These are phyloP conservation scores for Thelonectria blattea DNA, from an alignment of 2,329 filamentous ascomycete species.

Conservation along the genomic window DNA sequence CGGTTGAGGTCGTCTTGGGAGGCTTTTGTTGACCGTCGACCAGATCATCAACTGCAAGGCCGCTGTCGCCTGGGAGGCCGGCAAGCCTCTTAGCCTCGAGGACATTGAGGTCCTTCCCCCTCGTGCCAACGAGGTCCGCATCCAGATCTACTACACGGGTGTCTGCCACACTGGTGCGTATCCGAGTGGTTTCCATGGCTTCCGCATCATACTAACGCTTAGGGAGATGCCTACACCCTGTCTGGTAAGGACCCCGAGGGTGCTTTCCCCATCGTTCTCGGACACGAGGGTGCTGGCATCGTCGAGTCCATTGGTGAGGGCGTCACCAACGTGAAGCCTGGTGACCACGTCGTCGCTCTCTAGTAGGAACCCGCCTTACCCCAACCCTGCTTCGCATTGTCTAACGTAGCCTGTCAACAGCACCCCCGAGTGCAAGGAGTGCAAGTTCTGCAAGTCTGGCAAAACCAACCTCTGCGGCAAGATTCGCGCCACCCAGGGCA, in stretches of 20 bases:
- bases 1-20: conserved; percentile 19
- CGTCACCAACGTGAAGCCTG: conserved; percentile 91
- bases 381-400: background rate
- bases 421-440: conserved; percentile 95
- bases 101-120: conserved; percentile 91
- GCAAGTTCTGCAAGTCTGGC: conserved; percentile 99
- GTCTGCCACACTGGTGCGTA: conserved; percentile 92
- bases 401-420: conserved; percentile 51
- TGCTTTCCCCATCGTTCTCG: conserved; percentile 86
- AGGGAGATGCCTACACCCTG: conserved; percentile 85
- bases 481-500: conserved; percentile 95
- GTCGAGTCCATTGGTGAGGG: conserved; percentile 95
- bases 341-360: conserved; percentile 88
- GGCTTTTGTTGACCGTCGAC: conserved; percentile 24
- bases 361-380: conserved; percentile 63
- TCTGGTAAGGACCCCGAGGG: conserved; percentile 98
- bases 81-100: conserved; percentile 86
- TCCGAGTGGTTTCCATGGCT: conserved; percentile 5
- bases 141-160: conserved; percentile 96
- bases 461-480: conserved; percentile 99
- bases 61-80: conserved; percentile 96
- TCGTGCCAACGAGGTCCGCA: conserved; percentile 91
- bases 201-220: conserved; percentile 21
- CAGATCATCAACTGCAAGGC: conserved; percentile 97
- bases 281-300: conserved; percentile 89